phyloP scores from a whole-genome alignment of 306 rosid genomes.

The Castanea sativa region DNA sequence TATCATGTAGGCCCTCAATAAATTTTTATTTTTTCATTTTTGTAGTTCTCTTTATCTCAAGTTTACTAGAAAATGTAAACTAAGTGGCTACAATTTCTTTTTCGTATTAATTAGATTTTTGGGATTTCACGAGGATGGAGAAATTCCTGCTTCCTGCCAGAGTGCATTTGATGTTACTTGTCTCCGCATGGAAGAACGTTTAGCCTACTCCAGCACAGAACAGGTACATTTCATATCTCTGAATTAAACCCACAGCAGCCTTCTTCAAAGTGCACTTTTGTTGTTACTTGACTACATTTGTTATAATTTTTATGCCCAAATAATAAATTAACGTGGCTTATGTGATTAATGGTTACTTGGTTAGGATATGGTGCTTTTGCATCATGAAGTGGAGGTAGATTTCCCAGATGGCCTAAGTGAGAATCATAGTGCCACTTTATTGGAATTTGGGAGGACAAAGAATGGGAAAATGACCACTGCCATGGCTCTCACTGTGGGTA shows the following conservation, averaged over 20 bases:
- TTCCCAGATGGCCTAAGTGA: slow-evolving; percentile 54
- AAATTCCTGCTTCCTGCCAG: slow-evolving; percentile 73
- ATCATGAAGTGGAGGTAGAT: slow-evolving; percentile 86
- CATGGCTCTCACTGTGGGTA: slow-evolving; percentile 94
- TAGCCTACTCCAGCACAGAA: slow-evolving; percentile 68
- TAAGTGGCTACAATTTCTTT: background rate
- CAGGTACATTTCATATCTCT: slow-evolving; percentile 46
- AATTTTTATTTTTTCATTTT: background rate
- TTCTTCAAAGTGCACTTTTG: background rate
- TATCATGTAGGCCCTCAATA: slow-evolving; percentile 49
- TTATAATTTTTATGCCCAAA: background rate
- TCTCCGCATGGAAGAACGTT: slow-evolving; percentile 75
- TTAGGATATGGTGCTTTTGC: slow-evolving; percentile 97
- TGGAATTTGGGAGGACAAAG: slow-evolving; percentile 68
- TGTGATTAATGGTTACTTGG: slow-evolving; percentile 14
- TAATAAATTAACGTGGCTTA: slow-evolving; percentile 2
- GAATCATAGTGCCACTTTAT: slow-evolving; percentile 76
- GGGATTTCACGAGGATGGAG: slow-evolving; percentile 71
- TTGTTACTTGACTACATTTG: background rate
- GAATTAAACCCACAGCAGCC: background rate
- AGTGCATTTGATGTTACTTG: slow-evolving; percentile 81
- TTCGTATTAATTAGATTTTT: slow-evolving; percentile 51
- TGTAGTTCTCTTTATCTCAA: slow-evolving; percentile 10
- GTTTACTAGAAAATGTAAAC: background rate
- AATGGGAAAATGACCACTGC: slow-evolving; percentile 70